Evolutionary conservation across 1,284 basidiomycete genomes (phyloP).

Genomic region (Cutaneotrichosporon spelunceum): DNA sequence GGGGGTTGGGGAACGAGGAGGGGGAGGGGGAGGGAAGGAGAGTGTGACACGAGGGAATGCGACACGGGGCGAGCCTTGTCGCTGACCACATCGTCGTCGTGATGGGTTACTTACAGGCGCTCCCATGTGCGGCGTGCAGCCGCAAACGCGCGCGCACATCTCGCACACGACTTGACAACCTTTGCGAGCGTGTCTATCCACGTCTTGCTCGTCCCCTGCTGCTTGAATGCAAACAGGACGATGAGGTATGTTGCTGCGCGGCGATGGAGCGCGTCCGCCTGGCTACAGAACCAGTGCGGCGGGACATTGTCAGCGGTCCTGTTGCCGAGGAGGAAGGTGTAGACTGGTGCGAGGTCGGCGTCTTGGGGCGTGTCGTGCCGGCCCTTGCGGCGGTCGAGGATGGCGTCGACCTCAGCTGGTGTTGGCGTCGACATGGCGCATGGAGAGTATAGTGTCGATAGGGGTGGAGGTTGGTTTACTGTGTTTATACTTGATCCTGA

Average conservation of each 20-base stretch:
- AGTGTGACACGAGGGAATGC: background rate
- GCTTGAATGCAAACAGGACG: constrained; percentile 70
- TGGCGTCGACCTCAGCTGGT: constrained; percentile 32
- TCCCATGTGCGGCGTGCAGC: constrained; percentile 62
- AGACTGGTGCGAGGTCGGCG: constrained; percentile 58
- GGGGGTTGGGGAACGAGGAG: background rate
- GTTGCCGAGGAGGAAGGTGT: constrained; percentile 55
- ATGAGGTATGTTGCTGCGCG: constrained; percentile 70
- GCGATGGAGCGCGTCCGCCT: constrained; percentile 27
- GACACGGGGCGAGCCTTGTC: too few relatives aligned
- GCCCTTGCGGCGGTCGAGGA: constrained; percentile 32
- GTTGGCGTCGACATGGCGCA: background rate
- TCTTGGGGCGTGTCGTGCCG: constrained; percentile 48
- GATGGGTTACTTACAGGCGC: constrained; percentile 63
- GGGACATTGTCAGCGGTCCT: constrained; percentile 6
- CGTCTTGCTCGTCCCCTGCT: constrained; percentile 41
- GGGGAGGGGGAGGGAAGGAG: background rate
- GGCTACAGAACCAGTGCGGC: constrained; percentile 44
- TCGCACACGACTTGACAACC: constrained; percentile 62
- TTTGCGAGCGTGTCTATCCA: constrained; percentile 63
- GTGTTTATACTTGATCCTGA: background rate
- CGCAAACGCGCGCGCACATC: constrained; percentile 66
- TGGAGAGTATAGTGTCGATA: background rate
- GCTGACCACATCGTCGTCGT: background rate
- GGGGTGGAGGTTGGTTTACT: background rate